A percentile compares a stretch with the other conserved stretches of the same genome.
Evolutionary conservation across 75 land plant genomes (phyloP).

Genomic region (Sequoia sempervirens): DNA sequence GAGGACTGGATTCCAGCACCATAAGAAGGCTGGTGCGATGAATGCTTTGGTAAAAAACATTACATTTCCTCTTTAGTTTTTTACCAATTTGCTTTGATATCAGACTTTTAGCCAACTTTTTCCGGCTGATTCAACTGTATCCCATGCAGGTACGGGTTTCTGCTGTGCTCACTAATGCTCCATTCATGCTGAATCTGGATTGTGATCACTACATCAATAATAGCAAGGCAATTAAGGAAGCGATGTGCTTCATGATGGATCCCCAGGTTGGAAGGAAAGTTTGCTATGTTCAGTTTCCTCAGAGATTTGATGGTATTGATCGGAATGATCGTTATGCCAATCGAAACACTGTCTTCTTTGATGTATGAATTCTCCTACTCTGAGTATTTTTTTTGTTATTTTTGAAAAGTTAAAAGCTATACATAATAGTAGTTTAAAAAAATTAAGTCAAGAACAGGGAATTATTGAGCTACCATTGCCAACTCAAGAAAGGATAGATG

Average conservation of each 20-base stretch:
- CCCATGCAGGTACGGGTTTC: conserved; percentile 65
- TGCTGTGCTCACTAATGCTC: conserved; percentile 86
- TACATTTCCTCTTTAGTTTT: not conserved
- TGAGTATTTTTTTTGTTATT: not conserved
- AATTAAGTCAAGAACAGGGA: not conserved
- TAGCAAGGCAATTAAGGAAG: conserved; percentile 75
- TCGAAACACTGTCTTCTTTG: conserved; percentile 87
- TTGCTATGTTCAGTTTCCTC: conserved; percentile 84
- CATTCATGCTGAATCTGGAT: conserved; percentile 84
- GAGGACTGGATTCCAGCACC: conserved; percentile 78
- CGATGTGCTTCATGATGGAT: conserved; percentile 91
- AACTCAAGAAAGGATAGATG: not conserved
- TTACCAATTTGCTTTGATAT: not conserved
- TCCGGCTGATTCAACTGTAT: not conserved
- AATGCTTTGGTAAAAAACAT: conserved; percentile 57
- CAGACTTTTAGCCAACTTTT: not conserved
- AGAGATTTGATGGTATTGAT: conserved; percentile 86
- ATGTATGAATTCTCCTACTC: conserved; percentile 38
- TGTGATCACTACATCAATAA: conserved; percentile 89
- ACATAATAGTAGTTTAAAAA: not conserved
- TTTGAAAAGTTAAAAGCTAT: not conserved
- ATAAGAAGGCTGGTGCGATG: conserved; percentile 92
- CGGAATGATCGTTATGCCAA: conserved; percentile 81
- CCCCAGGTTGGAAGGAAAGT: conserved; percentile 71
- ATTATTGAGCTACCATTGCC: not conserved